A percentile compares a stretch with the other conserved stretches of the same genome.
Conservation (phyloP, 148 eudicot genomes). For the Nepenthes gracilis region DNA sequence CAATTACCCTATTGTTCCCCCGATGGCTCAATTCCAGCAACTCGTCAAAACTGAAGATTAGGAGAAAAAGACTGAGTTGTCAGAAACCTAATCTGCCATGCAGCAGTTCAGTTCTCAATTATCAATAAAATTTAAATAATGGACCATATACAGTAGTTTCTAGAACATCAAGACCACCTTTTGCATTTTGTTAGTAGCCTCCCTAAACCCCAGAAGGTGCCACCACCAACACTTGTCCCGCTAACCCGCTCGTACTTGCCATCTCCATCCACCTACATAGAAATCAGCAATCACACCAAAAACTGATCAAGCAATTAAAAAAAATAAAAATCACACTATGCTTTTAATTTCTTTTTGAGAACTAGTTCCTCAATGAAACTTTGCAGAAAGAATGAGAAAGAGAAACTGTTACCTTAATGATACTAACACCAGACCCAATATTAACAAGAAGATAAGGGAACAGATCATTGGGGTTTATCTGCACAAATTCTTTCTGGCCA, state of each 20-base stretch:
- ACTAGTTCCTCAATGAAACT: not conserved
- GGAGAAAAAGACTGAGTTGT: not conserved
- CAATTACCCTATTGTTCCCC: constrained; percentile 81
- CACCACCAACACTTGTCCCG: constrained; percentile 94
- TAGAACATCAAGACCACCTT: constrained; percentile 32
- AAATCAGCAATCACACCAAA: constrained; percentile 6
- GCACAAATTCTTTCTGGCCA: constrained; percentile 61
- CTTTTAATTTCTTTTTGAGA: too few relatives aligned
- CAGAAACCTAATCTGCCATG: constrained; percentile 2
- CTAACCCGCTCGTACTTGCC: constrained; percentile 75
- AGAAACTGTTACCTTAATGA: constrained; percentile 64
- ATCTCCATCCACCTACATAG: constrained; percentile 77
- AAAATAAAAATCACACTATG: not conserved
- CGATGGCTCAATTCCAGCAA: constrained; percentile 73
- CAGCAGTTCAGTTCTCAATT: not conserved
- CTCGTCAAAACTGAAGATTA: constrained; percentile 67
- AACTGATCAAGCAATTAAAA: constrained; percentile 3
- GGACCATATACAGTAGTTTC: not conserved
- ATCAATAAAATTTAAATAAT: not conserved
- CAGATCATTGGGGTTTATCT: constrained; percentile 71
- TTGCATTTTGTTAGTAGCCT: constrained; percentile 74
- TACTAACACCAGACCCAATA: constrained; percentile 91
- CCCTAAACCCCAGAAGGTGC: constrained; percentile 90
- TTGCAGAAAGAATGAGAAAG: not conserved
- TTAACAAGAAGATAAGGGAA: constrained; percentile 91